Base-by-base conservation (phyloP, 1,284 basidiomycete species). In the Serendipita sp. region DNA sequence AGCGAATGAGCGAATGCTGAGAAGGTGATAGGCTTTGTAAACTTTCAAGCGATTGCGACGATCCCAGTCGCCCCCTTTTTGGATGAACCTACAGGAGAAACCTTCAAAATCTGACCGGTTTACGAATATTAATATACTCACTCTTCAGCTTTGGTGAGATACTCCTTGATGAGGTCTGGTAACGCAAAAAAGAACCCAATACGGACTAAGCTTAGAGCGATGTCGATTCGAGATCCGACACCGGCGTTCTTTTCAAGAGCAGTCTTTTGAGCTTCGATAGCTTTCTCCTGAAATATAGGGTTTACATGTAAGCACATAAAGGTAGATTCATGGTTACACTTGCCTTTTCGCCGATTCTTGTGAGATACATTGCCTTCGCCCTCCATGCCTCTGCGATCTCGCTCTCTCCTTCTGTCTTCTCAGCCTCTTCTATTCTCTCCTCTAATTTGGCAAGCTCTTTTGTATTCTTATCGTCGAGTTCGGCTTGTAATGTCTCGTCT, bases 21-120 rank as follows among this genome's bases (percentile, higher is more conserved):
- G 77, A 35, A 88, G 77, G 71, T 96, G 89, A 1, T 96, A 76
- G 44, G 89, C 94, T 62, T 86, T 84, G 77, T 99, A 99, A 44
- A 97, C 95, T 74, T 98, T 99, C 68, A 98, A 83, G 53, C 94
- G 82, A 73, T 98, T 99, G 35, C 93, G 82, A 63, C 96, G 80
- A 73, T 99, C 95, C 95, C 95, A 99, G 74, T 99, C 95, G 55
- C 96, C 95, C 1, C 96, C 95, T 72, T 93, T 84, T 69, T 98
- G 93, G 61, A 98, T 89, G 41, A 97, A 77, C 66, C 91, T 94
- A 70, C n/a, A 22, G 22, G 22, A 22, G 22, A 22, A 22, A 22
- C 22, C 22, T 22, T 22, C 22, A n/a, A 32, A 41, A 49, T 26
- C 38, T 12, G 38, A 38, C 6, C 49, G 5, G 4, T n/a, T 43